These are phyloP conservation scores for Thinopyrum elongatum DNA, from an alignment of 176 grass and related monocot species.

Conservation along the genomic window DNA sequence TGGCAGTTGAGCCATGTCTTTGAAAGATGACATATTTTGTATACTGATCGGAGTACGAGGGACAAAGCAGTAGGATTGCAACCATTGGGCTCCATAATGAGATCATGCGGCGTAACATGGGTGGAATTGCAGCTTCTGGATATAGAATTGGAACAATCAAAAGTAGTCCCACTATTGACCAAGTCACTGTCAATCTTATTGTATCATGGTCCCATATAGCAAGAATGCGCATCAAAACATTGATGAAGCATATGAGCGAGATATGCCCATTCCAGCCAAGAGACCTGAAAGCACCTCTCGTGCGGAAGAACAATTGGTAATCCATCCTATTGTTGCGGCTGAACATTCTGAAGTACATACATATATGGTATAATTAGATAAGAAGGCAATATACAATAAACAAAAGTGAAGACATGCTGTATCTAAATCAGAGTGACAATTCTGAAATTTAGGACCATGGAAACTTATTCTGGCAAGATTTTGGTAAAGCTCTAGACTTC, in stretches of 20 bases:
- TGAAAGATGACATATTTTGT: neutral
- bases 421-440: neutral
- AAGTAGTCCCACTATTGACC: neutral
- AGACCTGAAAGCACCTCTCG: neutral
- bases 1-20: neutral
- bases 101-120: neutral
- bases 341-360: neutral
- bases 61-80: neutral
- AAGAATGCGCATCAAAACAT: neutral
- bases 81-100: conserved; percentile 1
- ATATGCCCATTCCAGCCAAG: no score
- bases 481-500: neutral
- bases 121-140: neutral
- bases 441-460: neutral
- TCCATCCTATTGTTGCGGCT: neutral
- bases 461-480: neutral
- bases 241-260: neutral
- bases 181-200: neutral
- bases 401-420: neutral
- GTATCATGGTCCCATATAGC: neutral
- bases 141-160: neutral
- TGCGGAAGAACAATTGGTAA: neutral
- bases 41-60: neutral
- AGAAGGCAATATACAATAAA: neutral
- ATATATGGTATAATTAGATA: neutral